phyloP scores from a whole-genome alignment of 306 rosid species.

The Dalbergia oliveri region DNA sequence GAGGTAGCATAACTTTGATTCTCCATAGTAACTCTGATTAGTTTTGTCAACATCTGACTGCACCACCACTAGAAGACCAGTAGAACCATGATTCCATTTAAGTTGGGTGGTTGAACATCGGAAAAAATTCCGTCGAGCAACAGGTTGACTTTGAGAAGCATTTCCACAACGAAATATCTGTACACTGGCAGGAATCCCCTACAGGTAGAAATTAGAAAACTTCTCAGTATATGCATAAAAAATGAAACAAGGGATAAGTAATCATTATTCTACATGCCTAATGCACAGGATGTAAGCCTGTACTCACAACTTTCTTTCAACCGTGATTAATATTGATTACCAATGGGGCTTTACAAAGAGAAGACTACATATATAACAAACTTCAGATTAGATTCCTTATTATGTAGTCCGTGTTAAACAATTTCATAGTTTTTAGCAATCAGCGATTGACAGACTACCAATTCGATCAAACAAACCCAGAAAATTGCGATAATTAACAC shows the following conservation, averaged over 20 bases:
- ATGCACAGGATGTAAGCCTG: conserved; percentile 27
- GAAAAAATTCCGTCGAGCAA: conserved; percentile 87
- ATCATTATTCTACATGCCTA: conserved; percentile 28
- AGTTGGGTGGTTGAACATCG: conserved; percentile 88
- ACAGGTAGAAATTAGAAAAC: conserved; percentile 44
- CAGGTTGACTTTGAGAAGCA: conserved; percentile 71
- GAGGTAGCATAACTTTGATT: conserved; percentile 86
- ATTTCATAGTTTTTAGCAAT: conserved; percentile 23
- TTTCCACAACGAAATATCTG: conserved; percentile 73
- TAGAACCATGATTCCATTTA: conserved; percentile 85
- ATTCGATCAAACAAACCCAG: conserved; percentile 13
- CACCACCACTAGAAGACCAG: conserved; percentile 83
- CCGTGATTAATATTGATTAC: conserved; percentile 17
- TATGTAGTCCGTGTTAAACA: background rate
- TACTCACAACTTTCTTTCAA: background rate
- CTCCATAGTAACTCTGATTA: conserved; percentile 97
- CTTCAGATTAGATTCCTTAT: conserved; percentile 13
- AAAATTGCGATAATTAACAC: background rate
- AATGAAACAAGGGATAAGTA: conserved; percentile 8
- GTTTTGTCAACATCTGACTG: conserved; percentile 98
- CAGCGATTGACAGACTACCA: conserved; percentile 9
- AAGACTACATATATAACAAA: conserved; percentile 16
- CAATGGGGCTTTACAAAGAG: background rate
- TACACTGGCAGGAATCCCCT: conserved; percentile 95
- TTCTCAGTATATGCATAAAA: conserved; percentile 27